phyloP scores from a whole-genome alignment of 176 grass and related monocot species.

The Oryza rufipogon region DNA sequence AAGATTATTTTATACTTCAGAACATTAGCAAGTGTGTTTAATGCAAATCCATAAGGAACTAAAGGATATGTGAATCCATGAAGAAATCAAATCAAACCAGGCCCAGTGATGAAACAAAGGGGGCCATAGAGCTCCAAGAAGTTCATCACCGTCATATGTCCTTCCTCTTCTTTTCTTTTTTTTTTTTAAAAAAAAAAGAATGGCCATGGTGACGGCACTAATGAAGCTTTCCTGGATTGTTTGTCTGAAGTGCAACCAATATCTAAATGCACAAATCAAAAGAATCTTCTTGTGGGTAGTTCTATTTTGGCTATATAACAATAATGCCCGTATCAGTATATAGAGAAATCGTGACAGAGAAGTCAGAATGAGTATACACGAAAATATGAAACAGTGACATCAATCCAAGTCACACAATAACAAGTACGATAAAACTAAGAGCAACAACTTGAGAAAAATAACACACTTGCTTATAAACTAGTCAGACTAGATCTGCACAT shows the following conservation, averaged over 20 bases:
- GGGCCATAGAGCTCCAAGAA: neutral
- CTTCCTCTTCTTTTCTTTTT: no score
- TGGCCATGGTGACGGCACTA: no score
- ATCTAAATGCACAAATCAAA: neutral
- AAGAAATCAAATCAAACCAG: neutral
- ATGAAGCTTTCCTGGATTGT: neutral
- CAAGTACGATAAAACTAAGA: neutral
- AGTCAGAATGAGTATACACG: neutral
- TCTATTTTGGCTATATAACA: neutral
- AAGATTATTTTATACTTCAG: neutral
- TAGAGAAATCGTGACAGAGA: neutral
- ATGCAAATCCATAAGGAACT: slow-evolving; percentile 27
- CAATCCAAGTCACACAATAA: neutral
- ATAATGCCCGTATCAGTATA: neutral
- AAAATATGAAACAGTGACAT: neutral
- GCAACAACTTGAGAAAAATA: neutral
- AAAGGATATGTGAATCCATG: slow-evolving; percentile 2
- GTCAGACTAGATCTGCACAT: neutral
- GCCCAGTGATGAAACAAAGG: neutral
- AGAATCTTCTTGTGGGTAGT: slow-evolving; percentile 1
- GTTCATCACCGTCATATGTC: neutral
- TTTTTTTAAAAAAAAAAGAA: no score
- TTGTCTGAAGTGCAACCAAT: neutral
- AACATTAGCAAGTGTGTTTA: slow-evolving; percentile 6
- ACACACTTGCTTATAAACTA: neutral